A percentile compares a stretch with the other conserved stretches of the same genome.
Conservation (phyloP, 2,329 filamentous ascomycete species). For the Lecanicillium sp. region DNA sequence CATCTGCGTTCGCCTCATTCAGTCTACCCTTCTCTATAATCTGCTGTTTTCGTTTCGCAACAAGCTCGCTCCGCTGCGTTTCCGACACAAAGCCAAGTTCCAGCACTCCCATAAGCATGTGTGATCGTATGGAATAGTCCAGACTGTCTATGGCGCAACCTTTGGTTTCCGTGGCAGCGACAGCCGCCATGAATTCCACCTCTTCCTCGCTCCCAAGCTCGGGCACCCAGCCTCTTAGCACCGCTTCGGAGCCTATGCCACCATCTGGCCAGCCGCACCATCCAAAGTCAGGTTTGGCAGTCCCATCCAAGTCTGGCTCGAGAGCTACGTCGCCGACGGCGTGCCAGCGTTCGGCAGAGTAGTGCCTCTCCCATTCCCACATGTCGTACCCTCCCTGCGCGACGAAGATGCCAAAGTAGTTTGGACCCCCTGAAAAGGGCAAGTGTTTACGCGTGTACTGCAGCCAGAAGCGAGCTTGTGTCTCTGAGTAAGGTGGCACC, state of each 20-base stretch:
- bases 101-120: constrained; percentile 11
- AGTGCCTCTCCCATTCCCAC: constrained; percentile 3
- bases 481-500: constrained; percentile 2
- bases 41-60: background rate
- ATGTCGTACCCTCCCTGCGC: constrained; percentile 1
- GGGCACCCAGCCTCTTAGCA: constrained; percentile 9
- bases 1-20: background rate
- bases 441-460: background rate
- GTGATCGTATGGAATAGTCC: constrained; percentile 11
- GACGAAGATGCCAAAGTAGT: constrained; percentile 1
- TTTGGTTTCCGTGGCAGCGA: constrained; percentile 11
- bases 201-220: constrained; percentile 14
- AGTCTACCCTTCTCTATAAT: constrained; percentile 2
- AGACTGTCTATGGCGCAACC: constrained; percentile 4
- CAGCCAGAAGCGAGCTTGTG: constrained; percentile 3
- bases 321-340: background rate
- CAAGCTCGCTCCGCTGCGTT: background rate
- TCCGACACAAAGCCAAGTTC: constrained; percentile 5
- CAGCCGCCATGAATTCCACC: constrained; percentile 11
- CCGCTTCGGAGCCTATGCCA: background rate
- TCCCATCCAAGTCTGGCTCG: constrained; percentile 9
- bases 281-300: constrained; percentile 5
- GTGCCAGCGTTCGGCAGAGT: constrained; percentile 2
- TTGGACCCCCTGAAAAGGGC: background rate
- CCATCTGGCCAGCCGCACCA: constrained; percentile 10